A percentile compares a stretch with the other conserved stretches of the same genome.
These are phyloP conservation scores for Zoysia japonica DNA, from an alignment of 176 grass and related monocot genomes.

Conservation along the genomic window DNA sequence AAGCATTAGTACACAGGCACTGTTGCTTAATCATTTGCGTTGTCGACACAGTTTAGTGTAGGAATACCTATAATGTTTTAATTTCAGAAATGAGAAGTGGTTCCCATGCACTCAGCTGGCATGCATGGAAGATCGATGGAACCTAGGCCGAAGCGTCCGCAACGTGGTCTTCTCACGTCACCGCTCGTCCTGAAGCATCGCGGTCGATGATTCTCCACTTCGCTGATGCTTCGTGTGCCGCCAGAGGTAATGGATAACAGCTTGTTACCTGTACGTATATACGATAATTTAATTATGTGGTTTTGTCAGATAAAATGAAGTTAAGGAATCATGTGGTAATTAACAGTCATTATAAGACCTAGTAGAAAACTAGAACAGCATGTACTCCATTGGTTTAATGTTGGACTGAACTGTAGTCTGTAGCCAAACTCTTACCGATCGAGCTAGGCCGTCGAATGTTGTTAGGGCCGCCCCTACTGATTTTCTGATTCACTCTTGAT, in stretches of 20 bases:
- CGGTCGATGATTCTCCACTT: not conserved
- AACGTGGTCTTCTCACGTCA: not conserved
- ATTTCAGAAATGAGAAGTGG: not conserved
- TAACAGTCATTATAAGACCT: too few relatives aligned
- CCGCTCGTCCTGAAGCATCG: not conserved
- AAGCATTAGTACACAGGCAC: not conserved
- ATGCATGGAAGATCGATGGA: not conserved
- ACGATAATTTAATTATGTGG: too few relatives aligned
- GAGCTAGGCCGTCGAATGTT: too few relatives aligned
- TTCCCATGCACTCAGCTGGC: not conserved
- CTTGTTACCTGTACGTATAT: not conserved
- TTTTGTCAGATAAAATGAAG: too few relatives aligned
- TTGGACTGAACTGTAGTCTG: too few relatives aligned
- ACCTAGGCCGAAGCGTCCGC: not conserved
- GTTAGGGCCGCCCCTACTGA: too few relatives aligned
- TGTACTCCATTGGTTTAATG: too few relatives aligned
- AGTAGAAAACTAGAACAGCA: too few relatives aligned
- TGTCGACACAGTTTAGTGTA: not conserved
- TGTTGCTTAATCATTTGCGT: not conserved
- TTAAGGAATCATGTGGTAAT: too few relatives aligned
- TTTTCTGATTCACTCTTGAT: too few relatives aligned
- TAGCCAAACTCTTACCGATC: too few relatives aligned
- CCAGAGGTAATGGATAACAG: not conserved
- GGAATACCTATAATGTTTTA: not conserved
- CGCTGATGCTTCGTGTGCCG: not conserved